Base-by-base conservation (phyloP, 495 filamentous ascomycete species). In the Apodospora peruviana region DNA sequence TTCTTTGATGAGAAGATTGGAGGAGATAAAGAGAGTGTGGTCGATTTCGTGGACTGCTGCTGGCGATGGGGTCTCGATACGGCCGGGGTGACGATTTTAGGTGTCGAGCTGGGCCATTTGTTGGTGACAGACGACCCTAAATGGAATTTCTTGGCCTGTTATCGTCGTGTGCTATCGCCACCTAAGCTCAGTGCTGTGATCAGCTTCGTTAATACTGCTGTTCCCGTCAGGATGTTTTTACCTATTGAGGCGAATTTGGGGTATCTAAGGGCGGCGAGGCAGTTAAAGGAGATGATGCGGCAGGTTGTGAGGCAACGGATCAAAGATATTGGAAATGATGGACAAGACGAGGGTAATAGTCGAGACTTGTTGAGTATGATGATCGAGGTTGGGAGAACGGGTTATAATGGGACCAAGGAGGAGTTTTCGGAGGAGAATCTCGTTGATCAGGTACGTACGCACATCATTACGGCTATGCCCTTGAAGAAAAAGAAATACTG, bases 91-190 rank as follows among this genome's bases (percentile, higher is more conserved):
- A 41, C 39, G 2, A 2, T 41, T 9, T 20, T 41, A 8, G 39
- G 39, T 16, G 39, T 41, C 2, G 9, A 24, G 9, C 39, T 41
- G 7, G 20, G n/a, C 19, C 7, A 41, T 18, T 20, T 41, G 18
- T 20, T 41, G 18, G 23, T 5, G 18, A 9, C 18, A 5, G 19
- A 8, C 2, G 21, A 41, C 12, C 3, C 18, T 12, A 21, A 41
- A 24, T 18, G 12, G 19, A 18, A 41, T 9, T 66, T 68, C 40
- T 52, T 51, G 12, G 48, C 59, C 5, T 53, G 56, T 1, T 66
- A 59, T 22, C 32, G 51, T 3, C 43, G 45, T 0, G 40, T 65
- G 7, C 53, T 68, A 41, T 51, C 60, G 16, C 76, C 72, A 4
- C 57, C 49, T 0, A 47, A 45, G 10, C 14, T 61, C 0, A 58